Base-by-base conservation (phyloP, 768 basidiomycete genomes). In the Coprinopsis cinerea region DNA sequence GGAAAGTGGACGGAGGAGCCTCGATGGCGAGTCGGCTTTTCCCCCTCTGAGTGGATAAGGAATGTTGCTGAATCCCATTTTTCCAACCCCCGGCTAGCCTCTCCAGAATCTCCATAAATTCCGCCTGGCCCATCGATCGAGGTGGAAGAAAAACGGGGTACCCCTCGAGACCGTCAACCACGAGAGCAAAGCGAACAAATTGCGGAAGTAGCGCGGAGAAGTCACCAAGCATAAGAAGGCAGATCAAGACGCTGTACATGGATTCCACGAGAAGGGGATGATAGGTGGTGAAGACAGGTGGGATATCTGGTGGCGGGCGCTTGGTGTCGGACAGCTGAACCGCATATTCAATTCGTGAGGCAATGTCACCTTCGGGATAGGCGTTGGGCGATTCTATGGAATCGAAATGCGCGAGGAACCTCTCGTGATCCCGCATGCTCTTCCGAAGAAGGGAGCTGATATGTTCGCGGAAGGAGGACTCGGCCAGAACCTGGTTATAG, bases 221-320 rank as follows among this genome's bases (percentile, higher is more conserved):
- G 54, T 92, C 86, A 3, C 83, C 90, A 15, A 92, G 77, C 74
- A 94, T 78, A 50, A 93, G 70, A 35, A 80, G 72, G 55, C 82
- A 81, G 53, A 92, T 73, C 27, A 94, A 73, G 47, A 91, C 73
- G 55, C 81, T 85, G 69, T 85, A 94, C 60, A 88, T 84, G 3
- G 89, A 83, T 61, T 94, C 92, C 51, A 92, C 85, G 44, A 93
- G 78, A 47, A 94, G 76, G 13, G 92, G 92, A 57, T 94, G 92
- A 59, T 93, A 94, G 0, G 92, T 91, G 44, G 92, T 89, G 69
- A 88, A 87, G 59, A 79, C 74, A n/a, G 79, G 64, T 1, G 83
- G 79, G 2, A 71, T 57, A 34, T 80, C 72, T 13, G 76, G 59
- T 15, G 44, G 18, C 41, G 74, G 58, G 2, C 88, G 82, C 28